Conservation (phyloP, 1,139 yeast species). For the Debaryomyces sp. region DNA sequence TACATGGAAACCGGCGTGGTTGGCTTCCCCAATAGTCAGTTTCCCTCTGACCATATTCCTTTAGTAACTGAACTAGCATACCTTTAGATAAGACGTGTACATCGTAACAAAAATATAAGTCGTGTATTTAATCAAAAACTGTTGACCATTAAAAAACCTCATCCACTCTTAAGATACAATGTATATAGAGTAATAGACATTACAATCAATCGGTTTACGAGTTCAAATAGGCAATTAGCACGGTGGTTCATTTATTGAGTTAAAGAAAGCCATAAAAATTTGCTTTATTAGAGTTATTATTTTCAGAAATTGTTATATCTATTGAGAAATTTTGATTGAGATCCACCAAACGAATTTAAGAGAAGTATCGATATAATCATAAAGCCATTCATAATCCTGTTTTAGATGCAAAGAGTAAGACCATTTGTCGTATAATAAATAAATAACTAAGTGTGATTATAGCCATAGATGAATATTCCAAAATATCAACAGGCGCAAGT, state of each 20-base stretch:
- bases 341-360: neutral
- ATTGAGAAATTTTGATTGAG: conserved; percentile 2
- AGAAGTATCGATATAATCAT: neutral
- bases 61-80: conserved; percentile 22
- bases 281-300: neutral
- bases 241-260: neutral
- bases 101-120: conserved; percentile 1
- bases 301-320: neutral
- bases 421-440: neutral
- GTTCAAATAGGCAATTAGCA: neutral
- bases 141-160: conserved; percentile 6
- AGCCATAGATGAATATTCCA: conserved; percentile 26
- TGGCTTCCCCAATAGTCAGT: conserved; percentile 45
- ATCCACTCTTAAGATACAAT: conserved; percentile 2
- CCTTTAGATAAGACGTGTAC: conserved; percentile 6
- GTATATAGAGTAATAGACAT: neutral
- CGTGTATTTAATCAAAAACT: conserved; percentile 1
- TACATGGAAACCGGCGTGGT: conserved; percentile 14
- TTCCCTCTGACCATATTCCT: conserved; percentile 49
- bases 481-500: conserved; percentile 37
- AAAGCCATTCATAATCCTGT: neutral
- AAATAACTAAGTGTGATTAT: neutral
- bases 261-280: neutral
- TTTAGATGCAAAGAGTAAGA: conserved; percentile 5
- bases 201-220: conserved; percentile 2